Percentiles rank a stretch among this genome's conserved stretches.
phyloP scores from a whole-genome alignment of 192 early-diverging fungal species.

The Backusella mclennaniae region DNA sequence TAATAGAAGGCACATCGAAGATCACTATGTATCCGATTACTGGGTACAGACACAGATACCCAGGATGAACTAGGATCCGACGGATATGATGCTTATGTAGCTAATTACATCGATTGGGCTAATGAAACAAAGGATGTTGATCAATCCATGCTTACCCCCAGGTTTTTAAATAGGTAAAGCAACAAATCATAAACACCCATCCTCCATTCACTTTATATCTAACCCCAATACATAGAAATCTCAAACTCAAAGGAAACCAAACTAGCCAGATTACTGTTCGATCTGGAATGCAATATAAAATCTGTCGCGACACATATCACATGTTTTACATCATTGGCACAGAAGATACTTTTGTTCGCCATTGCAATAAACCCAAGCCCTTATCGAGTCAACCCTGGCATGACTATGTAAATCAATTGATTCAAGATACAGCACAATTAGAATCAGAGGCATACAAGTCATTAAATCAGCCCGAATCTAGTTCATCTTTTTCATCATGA shows the following conservation, averaged over 20 bases:
- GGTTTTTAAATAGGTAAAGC: constrained; percentile 20
- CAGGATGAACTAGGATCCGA: constrained; percentile 8
- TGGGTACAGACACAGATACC: neutral
- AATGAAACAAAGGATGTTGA: constrained; percentile 24
- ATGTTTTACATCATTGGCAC: constrained; percentile 93
- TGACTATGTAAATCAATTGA: constrained; percentile 24
- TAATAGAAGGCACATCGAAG: constrained; percentile 17
- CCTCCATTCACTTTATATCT: neutral
- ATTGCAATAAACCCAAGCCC: neutral
- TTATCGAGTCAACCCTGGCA: constrained; percentile 26
- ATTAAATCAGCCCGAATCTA: neutral
- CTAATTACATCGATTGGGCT: constrained; percentile 30
- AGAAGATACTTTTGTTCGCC: constrained; percentile 63
- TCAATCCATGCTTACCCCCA: neutral
- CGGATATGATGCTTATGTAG: constrained; percentile 24
- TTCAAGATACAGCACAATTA: neutral
- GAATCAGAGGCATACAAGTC: constrained; percentile 9
- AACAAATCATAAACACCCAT: neutral
- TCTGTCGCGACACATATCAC: constrained; percentile 95
- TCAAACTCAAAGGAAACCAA: constrained; percentile 1
- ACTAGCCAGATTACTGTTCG: constrained; percentile 55
- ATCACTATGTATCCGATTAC: constrained; percentile 16
- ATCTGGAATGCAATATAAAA: constrained; percentile 91
- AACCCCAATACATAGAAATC: neutral
- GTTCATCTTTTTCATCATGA: neutral